Base-by-base conservation (phyloP, 495 filamentous ascomycete genomes). In the Lichina pygmaea region DNA sequence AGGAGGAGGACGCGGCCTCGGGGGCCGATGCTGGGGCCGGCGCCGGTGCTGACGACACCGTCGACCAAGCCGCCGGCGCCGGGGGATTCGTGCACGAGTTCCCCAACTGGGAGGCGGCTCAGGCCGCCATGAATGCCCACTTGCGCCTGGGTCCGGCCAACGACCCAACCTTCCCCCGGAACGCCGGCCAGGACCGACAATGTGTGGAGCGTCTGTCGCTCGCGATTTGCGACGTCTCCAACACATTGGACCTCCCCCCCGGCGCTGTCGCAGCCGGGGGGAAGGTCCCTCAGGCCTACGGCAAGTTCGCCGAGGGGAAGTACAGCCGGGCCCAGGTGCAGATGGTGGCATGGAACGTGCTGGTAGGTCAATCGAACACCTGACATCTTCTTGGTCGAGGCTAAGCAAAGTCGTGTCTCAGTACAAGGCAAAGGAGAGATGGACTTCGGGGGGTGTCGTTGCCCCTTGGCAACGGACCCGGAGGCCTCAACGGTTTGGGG, bases 381-480 rank as follows among this genome's bases (percentile, higher is more conserved):
- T 15, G n/a, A 40, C 13, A 16, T 47, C 31, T 46, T 24, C 24
- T 24, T 24, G 24, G 24, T 24, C 24, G 24, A 24, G 24, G 44
- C 34, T 39, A 38, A 48, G 12, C 12, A 11, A 33, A 10, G 17
- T 32, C n/a, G 13, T 16, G 7, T 34, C 12, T 5, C 13, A 46
- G 47, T 30, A 38, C 8, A 32, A 9, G 32, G 33, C 40, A 24
- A 46, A 33, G 15, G 7, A 11, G 10, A 34, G 42, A 24, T 42
- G 38, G 38, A 42, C 30, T 15, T 4, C 12, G 1, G 47, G 47
- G 12, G 17, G 43, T 33, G 6, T 49, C n/a, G 30, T 34, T 6
- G 43, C 47, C n/a, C 9, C 24, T 9, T 49, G 47, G 47, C 47
- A 49, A 12, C 24, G 33, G 41, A 38, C 46, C 7, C 31, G 43